phyloP scores from a whole-genome alignment of 495 filamentous ascomycete genomes.

The Xylaria venustula region DNA sequence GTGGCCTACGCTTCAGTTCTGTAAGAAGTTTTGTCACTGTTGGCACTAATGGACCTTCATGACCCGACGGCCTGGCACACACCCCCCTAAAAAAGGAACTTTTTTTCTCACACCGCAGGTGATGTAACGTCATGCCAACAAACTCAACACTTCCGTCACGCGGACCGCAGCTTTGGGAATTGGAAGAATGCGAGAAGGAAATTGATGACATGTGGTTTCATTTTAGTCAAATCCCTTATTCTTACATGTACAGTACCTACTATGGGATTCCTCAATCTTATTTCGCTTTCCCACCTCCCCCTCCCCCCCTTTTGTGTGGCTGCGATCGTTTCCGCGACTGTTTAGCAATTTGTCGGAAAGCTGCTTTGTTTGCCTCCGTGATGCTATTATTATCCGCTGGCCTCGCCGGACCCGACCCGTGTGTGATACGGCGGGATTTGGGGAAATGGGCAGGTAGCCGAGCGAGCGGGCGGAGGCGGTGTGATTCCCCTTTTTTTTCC shows the following conservation, averaged over 20 bases:
- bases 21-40: too few species aligned
- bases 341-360: not conserved
- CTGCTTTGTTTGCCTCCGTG: not conserved
- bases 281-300: too few species aligned
- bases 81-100: not conserved
- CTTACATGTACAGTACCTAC: too few species aligned
- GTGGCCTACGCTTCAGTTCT: too few species aligned
- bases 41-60: too few species aligned
- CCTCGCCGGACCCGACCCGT: not conserved
- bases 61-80: constrained; percentile 9
- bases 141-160: not conserved
- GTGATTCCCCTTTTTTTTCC: too few species aligned
- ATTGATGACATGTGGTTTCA: too few species aligned
- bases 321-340: too few species aligned
- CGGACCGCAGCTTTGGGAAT: not conserved
- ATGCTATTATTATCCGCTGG: constrained; percentile 10
- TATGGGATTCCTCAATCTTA: not conserved
- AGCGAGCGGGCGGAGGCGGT: not conserved
- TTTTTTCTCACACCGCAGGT: constrained; percentile 3
- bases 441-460: not conserved
- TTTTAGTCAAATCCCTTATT: too few species aligned
- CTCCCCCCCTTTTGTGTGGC: too few species aligned
- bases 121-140: not conserved
- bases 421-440: not conserved
- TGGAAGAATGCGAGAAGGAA: too few species aligned